A percentile compares a stretch with the other conserved stretches of the same genome.
These are phyloP conservation scores for Fistulifera solaris DNA, from an alignment of 108 stramenopile species.

Conservation along the genomic window DNA sequence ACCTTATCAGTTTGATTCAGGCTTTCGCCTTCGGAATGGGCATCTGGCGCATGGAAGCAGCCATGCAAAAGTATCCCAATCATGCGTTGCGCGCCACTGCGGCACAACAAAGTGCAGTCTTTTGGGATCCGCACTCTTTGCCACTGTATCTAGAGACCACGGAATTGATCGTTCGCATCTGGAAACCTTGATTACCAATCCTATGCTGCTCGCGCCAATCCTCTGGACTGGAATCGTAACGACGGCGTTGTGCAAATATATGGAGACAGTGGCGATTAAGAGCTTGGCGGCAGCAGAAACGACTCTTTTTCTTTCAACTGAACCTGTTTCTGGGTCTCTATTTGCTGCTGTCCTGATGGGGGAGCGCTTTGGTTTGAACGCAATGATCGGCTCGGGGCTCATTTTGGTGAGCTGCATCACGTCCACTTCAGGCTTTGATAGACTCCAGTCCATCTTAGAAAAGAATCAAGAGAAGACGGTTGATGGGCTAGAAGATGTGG, in stretches of 20 bases:
- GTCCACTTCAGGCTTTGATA: constrained; percentile 37
- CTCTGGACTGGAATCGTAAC: constrained; percentile 86
- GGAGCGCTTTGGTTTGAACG: constrained; percentile 61
- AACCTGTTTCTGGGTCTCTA: constrained; percentile 83
- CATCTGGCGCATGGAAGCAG: constrained; percentile 61
- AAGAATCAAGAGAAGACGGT: too few relatives aligned
- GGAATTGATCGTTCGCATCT: constrained; percentile 13
- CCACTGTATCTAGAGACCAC: constrained; percentile 13
- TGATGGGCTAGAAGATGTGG: background rate
- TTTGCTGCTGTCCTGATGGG: constrained; percentile 73
- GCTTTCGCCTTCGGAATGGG: constrained; percentile 83
- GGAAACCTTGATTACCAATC: constrained; percentile 37
- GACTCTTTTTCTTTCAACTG: constrained; percentile 83
- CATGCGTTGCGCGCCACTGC: constrained; percentile 69
- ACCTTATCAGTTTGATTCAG: constrained; percentile 56
- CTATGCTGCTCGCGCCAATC: constrained; percentile 42
- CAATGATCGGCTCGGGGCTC: constrained; percentile 41
- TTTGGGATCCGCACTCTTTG: constrained; percentile 32
- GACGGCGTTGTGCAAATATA: constrained; percentile 79
- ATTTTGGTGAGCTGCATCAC: constrained; percentile 59
- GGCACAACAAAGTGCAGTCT: constrained; percentile 73
- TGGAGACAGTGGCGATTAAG: constrained; percentile 81
- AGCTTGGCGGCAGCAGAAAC: constrained; percentile 83
- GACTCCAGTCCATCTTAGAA: too few relatives aligned
- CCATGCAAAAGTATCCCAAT: constrained; percentile 53